Percentiles rank a stretch among this genome's conserved stretches.
phyloP scores from a whole-genome alignment of 176 grass and related monocot genomes.

The Areca catechu region DNA sequence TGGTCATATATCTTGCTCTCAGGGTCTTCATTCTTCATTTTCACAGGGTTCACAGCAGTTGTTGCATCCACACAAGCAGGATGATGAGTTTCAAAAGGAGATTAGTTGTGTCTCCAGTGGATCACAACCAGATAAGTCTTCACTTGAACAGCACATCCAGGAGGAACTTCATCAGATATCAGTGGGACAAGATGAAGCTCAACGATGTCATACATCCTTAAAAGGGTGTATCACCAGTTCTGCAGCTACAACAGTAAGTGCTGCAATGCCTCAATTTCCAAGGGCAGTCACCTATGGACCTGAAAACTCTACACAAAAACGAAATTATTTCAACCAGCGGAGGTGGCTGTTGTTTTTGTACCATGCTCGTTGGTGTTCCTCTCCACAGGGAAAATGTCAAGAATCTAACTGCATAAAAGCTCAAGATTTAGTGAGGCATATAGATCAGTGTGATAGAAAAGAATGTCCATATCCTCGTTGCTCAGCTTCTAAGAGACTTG shows the following conservation, averaged over 20 bases:
- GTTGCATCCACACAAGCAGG: constrained; percentile 32
- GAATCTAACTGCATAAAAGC: constrained; percentile 56
- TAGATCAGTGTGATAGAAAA: constrained; percentile 52
- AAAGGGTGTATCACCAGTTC: constrained; percentile 35
- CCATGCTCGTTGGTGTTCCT: constrained; percentile 75
- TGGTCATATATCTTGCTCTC: constrained; percentile 44
- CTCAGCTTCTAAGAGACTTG: constrained; percentile 40
- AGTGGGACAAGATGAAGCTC: constrained; percentile 36
- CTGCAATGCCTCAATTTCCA: constrained; percentile 14
- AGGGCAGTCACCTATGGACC: constrained; percentile 15
- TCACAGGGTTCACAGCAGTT: constrained; percentile 59
- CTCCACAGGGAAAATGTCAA: constrained; percentile 63
- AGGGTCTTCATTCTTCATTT: constrained; percentile 39
- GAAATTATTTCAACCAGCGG: constrained; percentile 53
- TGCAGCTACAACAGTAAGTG: constrained; percentile 24
- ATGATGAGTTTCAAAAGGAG: constrained; percentile 38
- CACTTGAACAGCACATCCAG: constrained; percentile 57
- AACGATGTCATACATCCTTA: constrained; percentile 27
- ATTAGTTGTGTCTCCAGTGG: constrained; percentile 40
- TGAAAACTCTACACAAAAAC: constrained; percentile 43
- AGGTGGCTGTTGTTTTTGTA: constrained; percentile 70
- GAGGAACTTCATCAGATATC: constrained; percentile 56
- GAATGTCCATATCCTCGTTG: constrained; percentile 54
- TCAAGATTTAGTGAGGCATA: constrained; percentile 77
- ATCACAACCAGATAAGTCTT: constrained; percentile 40